These are phyloP conservation scores for Nothophaeocryptopus gaeumannii DNA, from an alignment of 2,329 filamentous ascomycete species.

Conservation along the genomic window DNA sequence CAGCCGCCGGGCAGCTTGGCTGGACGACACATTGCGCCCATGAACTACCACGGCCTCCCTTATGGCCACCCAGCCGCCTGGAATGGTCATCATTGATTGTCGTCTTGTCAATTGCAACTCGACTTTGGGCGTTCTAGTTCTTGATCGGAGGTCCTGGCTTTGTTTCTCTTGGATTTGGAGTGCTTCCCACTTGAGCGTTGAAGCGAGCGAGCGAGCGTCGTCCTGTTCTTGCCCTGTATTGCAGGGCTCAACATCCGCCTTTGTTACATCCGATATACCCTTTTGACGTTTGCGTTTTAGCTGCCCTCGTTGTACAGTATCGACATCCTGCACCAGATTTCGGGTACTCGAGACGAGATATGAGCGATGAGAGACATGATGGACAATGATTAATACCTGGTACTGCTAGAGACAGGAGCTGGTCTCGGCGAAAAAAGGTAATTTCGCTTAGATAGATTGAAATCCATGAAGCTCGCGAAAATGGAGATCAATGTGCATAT, in stretches of 20 bases:
- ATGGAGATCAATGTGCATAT: too few species aligned
- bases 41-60: constrained; percentile 7
- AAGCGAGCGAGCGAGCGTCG: constrained; percentile 15
- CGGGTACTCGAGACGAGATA: constrained; percentile 13
- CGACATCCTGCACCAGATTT: not conserved
- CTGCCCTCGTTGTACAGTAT: constrained; percentile 15
- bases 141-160: not conserved
- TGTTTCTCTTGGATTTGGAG: not conserved
- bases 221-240: too few species aligned
- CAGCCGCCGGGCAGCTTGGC: constrained; percentile 4
- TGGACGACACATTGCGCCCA: constrained; percentile 14
- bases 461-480: too few species aligned
- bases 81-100: not conserved
- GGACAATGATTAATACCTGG: constrained; percentile 5
- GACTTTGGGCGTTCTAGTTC: not conserved
- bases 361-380: constrained; percentile 20
- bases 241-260: not conserved
- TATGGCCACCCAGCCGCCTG: constrained; percentile 10
- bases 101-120: too few species aligned
- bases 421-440: too few species aligned
- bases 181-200: constrained; percentile 10
- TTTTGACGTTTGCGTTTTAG: not conserved
- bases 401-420: not conserved
- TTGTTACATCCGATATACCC: not conserved
- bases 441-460: too few species aligned